phyloP scores from a whole-genome alignment of 192 early-diverging fungal genomes.

The Mortierella hygrophila region DNA sequence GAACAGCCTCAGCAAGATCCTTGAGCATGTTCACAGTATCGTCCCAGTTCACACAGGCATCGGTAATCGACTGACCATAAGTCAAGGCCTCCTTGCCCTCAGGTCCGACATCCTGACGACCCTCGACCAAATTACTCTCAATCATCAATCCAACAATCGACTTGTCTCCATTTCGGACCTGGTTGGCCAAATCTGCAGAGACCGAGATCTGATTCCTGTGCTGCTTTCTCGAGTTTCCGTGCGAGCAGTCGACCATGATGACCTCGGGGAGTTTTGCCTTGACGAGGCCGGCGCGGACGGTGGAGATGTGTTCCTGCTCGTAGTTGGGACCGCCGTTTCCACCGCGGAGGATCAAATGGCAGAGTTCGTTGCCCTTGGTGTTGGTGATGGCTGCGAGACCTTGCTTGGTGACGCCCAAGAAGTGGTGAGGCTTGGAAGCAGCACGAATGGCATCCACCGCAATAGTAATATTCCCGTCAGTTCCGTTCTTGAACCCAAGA shows the following conservation, averaged over 20 bases:
- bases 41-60: slow-evolving; percentile 92
- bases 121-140: slow-evolving; percentile 90
- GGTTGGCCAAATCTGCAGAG: slow-evolving; percentile 72
- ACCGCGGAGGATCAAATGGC: slow-evolving; percentile 93
- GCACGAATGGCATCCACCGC: slow-evolving; percentile 83
- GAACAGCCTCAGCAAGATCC: slow-evolving; percentile 83
- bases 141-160: slow-evolving; percentile 92
- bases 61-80: slow-evolving; percentile 94
- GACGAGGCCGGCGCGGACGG: slow-evolving; percentile 67
- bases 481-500: slow-evolving; percentile 99
- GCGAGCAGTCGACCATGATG: slow-evolving; percentile 97
- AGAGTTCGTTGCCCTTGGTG: slow-evolving; percentile 85
- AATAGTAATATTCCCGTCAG: slow-evolving; percentile 88
- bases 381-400: slow-evolving; percentile 92
- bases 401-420: slow-evolving; percentile 95
- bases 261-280: slow-evolving; percentile 73
- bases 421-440: slow-evolving; percentile 85
- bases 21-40: slow-evolving; percentile 84
- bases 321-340: slow-evolving; percentile 93
- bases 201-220: slow-evolving; percentile 90
- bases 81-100: slow-evolving; percentile 75
- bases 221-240: slow-evolving; percentile 93
- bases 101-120: slow-evolving; percentile 86
- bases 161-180: slow-evolving; percentile 79
- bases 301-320: slow-evolving; percentile 69